Evolutionary conservation across 2,329 filamentous ascomycete species (phyloP), one percentile per base, ranked within the genome.

Genomic region (Fusarium sp.): DNA sequence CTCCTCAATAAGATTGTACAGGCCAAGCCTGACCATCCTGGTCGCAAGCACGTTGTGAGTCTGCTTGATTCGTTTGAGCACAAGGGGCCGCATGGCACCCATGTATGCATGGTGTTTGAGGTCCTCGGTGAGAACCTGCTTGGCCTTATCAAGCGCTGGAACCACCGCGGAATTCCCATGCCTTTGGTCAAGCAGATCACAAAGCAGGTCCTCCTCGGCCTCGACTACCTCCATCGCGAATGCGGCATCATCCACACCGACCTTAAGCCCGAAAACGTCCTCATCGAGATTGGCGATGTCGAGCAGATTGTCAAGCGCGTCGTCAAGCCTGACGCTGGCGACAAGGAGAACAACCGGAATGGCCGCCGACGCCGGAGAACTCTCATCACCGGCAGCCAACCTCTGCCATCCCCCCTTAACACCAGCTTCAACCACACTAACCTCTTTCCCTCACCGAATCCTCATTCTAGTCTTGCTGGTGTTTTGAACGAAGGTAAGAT

Each of bases 21-120:
- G 79, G 96, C 96, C 40, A 98, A 98, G 79, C 96, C 95, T 45
- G 90, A 95, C 78, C 96, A 99, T 82, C 96, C 96, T 27, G 96
- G 96, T 80, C 93, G 96, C 76, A 94, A 94, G 83, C 96, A 98
- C 80, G 96, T 98, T 74, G 96, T 99, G 82, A 98, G 95, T 83
- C 88, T 99, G 42, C 89, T 98, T 77, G 96, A 98, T 84, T 98
- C 94, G 0, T 99, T 99, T 83, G 96, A 98, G 82, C 96, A 98
- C 86, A 97, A 97, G 83, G 96, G 96, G 11, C 96, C 96, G 50
- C 97, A 99, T 80, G 96, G 96, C 57, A 93, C 94, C 61, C 96
- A 99, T 81, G 95, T 98, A 68, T 99, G 96, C 87, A 98, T 99
- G 96, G 96, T 99, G 9, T 99, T 99, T 79, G 96, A 99, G 83